phyloP scores from a whole-genome alignment of 2,329 filamentous ascomycete genomes.

The Nemania sp. region DNA sequence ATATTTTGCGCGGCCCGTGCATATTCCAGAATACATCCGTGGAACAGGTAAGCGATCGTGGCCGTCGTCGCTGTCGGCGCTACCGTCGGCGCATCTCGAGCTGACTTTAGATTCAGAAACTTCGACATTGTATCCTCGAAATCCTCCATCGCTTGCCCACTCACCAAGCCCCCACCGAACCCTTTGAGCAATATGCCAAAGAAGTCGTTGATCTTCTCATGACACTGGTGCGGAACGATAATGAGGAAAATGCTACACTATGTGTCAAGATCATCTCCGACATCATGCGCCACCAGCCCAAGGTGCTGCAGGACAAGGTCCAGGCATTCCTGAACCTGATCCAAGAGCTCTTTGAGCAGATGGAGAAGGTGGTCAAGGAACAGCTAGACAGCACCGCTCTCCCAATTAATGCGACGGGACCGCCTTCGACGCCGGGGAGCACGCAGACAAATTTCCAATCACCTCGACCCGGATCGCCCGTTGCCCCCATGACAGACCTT shows the following conservation, averaged over 20 bases:
- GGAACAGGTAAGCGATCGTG: conserved; percentile 77
- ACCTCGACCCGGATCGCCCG: conserved; percentile 88
- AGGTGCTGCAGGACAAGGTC: conserved; percentile 81
- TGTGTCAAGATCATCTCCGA: conserved; percentile 99
- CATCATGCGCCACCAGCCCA: conserved; percentile 91
- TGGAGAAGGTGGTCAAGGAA: conserved; percentile 94
- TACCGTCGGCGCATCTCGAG: not conserved
- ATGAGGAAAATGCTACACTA: conserved; percentile 98
- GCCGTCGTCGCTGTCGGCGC: not conserved
- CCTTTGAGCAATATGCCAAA: conserved; percentile 87
- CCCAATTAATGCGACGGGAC: conserved; percentile 63
- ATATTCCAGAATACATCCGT: conserved; percentile 91
- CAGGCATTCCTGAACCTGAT: conserved; percentile 93
- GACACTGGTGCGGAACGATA: conserved; percentile 88
- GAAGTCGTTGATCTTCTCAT: conserved; percentile 93
- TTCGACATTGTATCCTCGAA: conserved; percentile 93
- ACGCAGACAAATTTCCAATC: conserved; percentile 83
- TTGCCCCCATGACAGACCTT: conserved; percentile 83
- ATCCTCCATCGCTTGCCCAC: conserved; percentile 88
- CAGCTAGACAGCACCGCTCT: conserved; percentile 85
- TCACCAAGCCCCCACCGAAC: conserved; percentile 77
- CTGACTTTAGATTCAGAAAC: conserved; percentile 68
- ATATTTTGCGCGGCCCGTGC: conserved; percentile 84
- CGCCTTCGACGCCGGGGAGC: conserved; percentile 75
- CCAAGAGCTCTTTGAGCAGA: conserved; percentile 93